Conservation (phyloP, 2,329 filamentous ascomycete genomes). For the Pseudocercospora fuligena region DNA sequence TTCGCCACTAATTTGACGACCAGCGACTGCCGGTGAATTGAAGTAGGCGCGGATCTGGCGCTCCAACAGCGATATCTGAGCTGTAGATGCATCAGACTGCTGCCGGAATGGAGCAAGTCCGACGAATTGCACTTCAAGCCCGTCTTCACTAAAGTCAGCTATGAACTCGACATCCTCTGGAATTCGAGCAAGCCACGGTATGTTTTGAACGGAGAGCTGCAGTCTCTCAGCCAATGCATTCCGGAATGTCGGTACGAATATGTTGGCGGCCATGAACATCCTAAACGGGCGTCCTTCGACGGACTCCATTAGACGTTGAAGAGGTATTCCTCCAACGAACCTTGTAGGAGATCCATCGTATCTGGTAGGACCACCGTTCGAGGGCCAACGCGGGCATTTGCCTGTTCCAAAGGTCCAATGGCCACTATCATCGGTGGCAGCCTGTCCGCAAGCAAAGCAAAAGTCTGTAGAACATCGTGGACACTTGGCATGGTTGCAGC, state of each 20-base stretch:
- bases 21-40: neutral
- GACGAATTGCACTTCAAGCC: neutral
- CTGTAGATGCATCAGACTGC: neutral
- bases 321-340: neutral
- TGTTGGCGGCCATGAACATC: neutral
- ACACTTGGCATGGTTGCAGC: slow-evolving; percentile 11
- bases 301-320: neutral
- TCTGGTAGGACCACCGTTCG: neutral
- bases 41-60: neutral
- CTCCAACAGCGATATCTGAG: neutral
- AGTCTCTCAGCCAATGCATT: neutral
- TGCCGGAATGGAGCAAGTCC: neutral
- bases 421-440: neutral
- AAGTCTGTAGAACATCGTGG: slow-evolving; percentile 2
- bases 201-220: neutral
- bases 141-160: neutral
- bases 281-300: neutral
- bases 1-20: neutral
- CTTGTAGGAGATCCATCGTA: neutral
- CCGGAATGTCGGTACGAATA: neutral
- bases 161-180: slow-evolving; percentile 6
- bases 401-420: slow-evolving; percentile 9
- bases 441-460: slow-evolving; percentile 15
- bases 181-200: neutral
- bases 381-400: neutral